Conservation (phyloP, 305 asterid species). For the Solanum hybrid region DNA sequence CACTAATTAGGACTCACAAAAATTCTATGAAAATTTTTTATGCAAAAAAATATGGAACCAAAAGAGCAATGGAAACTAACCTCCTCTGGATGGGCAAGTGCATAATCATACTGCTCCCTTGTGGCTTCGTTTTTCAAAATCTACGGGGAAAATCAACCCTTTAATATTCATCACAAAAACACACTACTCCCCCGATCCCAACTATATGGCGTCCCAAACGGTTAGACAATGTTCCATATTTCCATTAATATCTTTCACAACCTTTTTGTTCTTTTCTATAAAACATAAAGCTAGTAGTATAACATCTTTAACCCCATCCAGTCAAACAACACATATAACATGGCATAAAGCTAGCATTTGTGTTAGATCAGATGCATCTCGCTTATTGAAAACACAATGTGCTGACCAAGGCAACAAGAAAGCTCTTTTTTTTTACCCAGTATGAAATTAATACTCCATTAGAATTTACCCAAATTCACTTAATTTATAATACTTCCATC, state of each 20-base stretch:
- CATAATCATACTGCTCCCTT: conserved; percentile 92
- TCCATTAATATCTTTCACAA: not conserved
- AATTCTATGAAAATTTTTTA: not conserved
- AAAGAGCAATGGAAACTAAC: conserved; percentile 25
- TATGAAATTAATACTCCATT: not conserved
- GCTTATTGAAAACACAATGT: not conserved
- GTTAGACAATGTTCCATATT: not conserved
- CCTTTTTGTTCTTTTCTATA: not conserved
- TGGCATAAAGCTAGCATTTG: not conserved
- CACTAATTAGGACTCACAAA: not conserved
- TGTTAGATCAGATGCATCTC: not conserved
- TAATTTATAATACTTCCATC: not conserved
- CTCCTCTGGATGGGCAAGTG: conserved; percentile 97
- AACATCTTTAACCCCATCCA: not conserved
- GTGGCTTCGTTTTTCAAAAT: conserved; percentile 91
- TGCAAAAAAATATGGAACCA: not conserved
- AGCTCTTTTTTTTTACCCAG: not conserved
- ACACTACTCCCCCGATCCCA: not conserved
- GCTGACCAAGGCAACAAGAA: not conserved
- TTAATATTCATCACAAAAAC: not conserved
- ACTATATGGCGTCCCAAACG: not conserved
- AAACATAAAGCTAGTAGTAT: not conserved
- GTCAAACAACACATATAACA: not conserved
- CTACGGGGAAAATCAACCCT: conserved; percentile 24
- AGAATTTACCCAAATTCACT: not conserved